Evolutionary conservation across 805 yeast genomes (phyloP).

Genomic region (Wickerhamiella musiphila): DNA sequence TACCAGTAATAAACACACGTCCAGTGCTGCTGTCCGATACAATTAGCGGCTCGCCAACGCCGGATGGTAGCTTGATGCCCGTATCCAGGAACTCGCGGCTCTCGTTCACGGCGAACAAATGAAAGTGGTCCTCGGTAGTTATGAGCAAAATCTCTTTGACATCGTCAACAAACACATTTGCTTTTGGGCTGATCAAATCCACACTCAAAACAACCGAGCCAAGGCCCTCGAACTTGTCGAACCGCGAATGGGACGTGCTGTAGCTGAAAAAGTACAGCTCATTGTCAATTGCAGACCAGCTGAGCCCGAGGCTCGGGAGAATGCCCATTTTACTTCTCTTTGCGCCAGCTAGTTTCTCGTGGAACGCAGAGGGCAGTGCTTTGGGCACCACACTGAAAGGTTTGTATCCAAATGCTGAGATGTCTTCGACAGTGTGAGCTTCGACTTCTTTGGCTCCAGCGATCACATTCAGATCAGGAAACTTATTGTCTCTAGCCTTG

Average conservation of each 20-base stretch:
- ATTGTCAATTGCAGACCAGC: constrained; percentile 76
- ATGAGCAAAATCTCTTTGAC: constrained; percentile 59
- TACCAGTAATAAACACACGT: constrained; percentile 74
- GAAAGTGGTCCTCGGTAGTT: constrained; percentile 65
- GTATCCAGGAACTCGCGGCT: constrained; percentile 63
- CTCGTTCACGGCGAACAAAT: constrained; percentile 53
- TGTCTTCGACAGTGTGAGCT: constrained; percentile 6
- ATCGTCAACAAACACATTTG: constrained; percentile 59
- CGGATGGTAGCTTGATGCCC: constrained; percentile 58
- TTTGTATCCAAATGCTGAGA: constrained; percentile 5
- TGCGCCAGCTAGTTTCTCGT: constrained; percentile 1
- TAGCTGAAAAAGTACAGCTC: constrained; percentile 76
- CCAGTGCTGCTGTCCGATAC: constrained; percentile 44
- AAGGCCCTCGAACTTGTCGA: constrained; percentile 67
- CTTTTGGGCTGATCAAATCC: constrained; percentile 62
- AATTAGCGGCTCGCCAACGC: constrained; percentile 50
- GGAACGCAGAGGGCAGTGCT: constrained; percentile 9
- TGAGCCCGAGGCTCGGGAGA: constrained; percentile 59
- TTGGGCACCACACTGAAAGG: constrained; percentile 9
- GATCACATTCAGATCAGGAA: constrained; percentile 13
- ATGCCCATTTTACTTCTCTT: constrained; percentile 45
- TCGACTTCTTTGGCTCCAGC: constrained; percentile 11
- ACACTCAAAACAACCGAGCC: constrained; percentile 63
- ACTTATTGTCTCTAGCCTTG: constrained; percentile 10
- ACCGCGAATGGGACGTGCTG: constrained; percentile 36